Conservation (phyloP, 1,139 yeast genomes). For the Geotrichum klebahnii region DNA sequence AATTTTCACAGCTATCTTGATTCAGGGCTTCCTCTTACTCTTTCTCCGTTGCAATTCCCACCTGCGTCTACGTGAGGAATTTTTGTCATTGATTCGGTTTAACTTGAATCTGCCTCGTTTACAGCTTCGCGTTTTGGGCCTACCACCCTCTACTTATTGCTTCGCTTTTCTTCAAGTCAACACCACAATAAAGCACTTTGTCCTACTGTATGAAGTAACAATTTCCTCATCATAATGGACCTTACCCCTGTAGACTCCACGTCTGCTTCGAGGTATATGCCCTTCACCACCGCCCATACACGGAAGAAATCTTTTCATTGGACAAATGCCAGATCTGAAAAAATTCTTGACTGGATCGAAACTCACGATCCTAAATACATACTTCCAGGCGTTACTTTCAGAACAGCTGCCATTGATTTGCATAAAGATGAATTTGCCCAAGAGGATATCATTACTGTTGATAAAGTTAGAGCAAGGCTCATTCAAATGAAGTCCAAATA, state of each 20-base stretch:
- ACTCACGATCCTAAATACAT: neutral
- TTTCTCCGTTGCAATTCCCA: too few species aligned
- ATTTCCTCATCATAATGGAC: too few species aligned
- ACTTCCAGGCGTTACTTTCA: neutral
- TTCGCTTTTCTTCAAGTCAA: neutral
- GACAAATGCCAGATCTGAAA: slow-evolving; percentile 1
- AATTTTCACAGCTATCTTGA: too few species aligned
- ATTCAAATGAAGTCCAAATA: slow-evolving; percentile 2
- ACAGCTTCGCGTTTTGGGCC: too few species aligned
- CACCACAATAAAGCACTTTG: neutral
- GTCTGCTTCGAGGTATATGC: neutral
- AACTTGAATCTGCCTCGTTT: too few species aligned
- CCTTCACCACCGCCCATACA: neutral
- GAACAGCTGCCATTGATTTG: slow-evolving; percentile 4
- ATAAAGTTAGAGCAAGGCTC: neutral
- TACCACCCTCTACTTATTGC: neutral
- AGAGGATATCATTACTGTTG: neutral
- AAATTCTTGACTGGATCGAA: slow-evolving; percentile 8
- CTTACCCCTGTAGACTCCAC: neutral
- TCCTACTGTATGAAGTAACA: neutral
- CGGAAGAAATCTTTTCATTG: neutral
- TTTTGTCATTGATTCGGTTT: too few species aligned
- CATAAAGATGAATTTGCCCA: neutral
- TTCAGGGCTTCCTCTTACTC: too few species aligned
- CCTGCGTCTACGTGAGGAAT: too few species aligned